These are phyloP conservation scores for Salix purpurea DNA, from an alignment of 345 rosid species.

Conservation along the genomic window DNA sequence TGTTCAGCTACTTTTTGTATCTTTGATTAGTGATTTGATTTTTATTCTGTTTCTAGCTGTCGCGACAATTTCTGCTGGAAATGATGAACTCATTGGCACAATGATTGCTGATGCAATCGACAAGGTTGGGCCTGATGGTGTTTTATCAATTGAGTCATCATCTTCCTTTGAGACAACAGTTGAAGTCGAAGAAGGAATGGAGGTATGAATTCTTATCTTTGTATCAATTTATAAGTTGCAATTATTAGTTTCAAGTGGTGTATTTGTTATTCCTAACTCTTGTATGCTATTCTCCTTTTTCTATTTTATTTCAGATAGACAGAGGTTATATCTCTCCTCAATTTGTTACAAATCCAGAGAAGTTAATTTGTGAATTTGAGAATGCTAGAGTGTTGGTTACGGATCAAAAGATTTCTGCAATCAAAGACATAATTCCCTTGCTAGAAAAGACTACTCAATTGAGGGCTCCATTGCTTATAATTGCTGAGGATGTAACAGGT, in stretches of 20 bases:
- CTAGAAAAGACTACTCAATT: slow-evolving; percentile 90
- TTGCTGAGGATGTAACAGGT: slow-evolving; percentile 93
- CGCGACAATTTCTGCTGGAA: slow-evolving; percentile 94
- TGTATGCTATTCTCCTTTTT: background rate
- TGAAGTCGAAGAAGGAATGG: slow-evolving; percentile 98
- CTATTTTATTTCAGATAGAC: slow-evolving; percentile 55
- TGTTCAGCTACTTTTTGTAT: background rate
- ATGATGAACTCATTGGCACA: slow-evolving; percentile 86
- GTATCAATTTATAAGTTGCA: background rate
- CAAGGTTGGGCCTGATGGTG: slow-evolving; percentile 99
- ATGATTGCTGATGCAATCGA: slow-evolving; percentile 99
- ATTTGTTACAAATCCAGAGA: slow-evolving; percentile 90
- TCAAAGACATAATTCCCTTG: slow-evolving; percentile 87
- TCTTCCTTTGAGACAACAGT: slow-evolving; percentile 94
- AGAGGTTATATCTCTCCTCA: slow-evolving; percentile 96
- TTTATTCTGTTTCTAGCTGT: slow-evolving; percentile 44
- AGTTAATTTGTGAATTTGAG: slow-evolving; percentile 84
- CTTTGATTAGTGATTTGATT: background rate
- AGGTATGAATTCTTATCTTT: slow-evolving; percentile 36
- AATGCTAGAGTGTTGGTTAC: slow-evolving; percentile 87
- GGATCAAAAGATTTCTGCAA: slow-evolving; percentile 88
- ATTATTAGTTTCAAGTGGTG: background rate
- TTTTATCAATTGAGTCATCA: slow-evolving; percentile 91
- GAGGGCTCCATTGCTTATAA: slow-evolving; percentile 83
- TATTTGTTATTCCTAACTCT: background rate